Base-by-base conservation (phyloP, 1,139 yeast species). In the Scheffersomyces segobiensis region DNA sequence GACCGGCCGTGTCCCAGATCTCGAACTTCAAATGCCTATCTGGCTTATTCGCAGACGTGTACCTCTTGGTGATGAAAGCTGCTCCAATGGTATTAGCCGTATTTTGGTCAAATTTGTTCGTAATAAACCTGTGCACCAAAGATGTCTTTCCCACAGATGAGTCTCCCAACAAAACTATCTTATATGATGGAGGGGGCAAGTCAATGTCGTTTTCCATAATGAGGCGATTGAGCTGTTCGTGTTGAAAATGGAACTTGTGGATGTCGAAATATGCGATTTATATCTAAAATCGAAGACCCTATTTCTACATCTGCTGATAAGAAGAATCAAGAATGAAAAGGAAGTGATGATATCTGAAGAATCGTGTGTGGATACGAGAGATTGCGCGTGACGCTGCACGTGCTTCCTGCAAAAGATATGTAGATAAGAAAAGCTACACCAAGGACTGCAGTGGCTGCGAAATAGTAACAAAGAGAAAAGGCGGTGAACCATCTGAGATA, bases 1-100 rank as follows among this genome's bases (percentile, higher is more conserved):
- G 84, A 55, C 84, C 84, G 12, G 84, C 84, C 52, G 84, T 80
- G 62, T 80, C 84, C 84, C 84, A 80, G 58, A 80, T 79, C 65
- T 80, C 84, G 62, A 78, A 76, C 65, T 78, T 78, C 52, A 79
- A 75, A 2, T 74, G 73, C n/a, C 80, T 75, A 46, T 71, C 66
- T n/a, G 71, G 64, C 53, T 73, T 75, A 17, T 59, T 57, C 17
- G 61, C 53, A 5, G 76, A 67, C 1, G 62, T 52, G 58, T 68
- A 69, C 51, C 71, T 71, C 63, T 79, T 80, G 12, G 83, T 80
- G 55, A 79, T 76, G 62, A 79, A 80, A 5, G 84, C 84, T 3
- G 84, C 84, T 5, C 84, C 84, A 52, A 80, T 80, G n/a, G 84
- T 80, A 55, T 80, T 80, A 50, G 82, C 69, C 22, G 79, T 72